Conservation (phyloP, 768 basidiomycete species). For the Krasilnikovozyma curviuscula region DNA sequence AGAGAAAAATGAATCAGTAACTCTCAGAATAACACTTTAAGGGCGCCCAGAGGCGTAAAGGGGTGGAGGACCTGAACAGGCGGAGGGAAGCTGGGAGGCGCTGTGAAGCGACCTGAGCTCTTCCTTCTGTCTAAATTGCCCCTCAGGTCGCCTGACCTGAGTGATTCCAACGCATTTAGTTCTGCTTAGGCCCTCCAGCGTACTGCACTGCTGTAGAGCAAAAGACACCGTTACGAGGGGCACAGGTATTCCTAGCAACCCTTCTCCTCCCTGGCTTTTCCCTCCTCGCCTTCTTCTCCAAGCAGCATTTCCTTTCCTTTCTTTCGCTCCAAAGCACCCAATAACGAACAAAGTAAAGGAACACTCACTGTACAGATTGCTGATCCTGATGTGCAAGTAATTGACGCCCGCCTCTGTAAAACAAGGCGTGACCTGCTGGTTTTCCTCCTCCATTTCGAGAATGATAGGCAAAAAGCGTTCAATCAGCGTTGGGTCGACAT, state of each 20-base stretch:
- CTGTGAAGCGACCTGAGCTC: no score
- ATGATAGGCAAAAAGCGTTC: constrained; percentile 85
- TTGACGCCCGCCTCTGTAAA: constrained; percentile 89
- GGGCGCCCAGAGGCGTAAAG: background rate
- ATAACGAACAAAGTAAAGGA: background rate
- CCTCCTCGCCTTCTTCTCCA: background rate
- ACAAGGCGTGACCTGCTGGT: constrained; percentile 86
- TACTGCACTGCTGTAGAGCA: no score
- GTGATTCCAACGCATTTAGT: no score
- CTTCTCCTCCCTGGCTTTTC: no score
- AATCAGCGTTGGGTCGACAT: constrained; percentile 70
- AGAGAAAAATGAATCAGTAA: no score
- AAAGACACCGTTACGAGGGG: no score
- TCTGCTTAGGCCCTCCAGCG: no score
- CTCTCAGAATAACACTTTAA: background rate
- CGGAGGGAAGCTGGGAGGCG: background rate
- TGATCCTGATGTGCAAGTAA: constrained; percentile 96
- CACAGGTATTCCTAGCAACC: no score
- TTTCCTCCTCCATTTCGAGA: constrained; percentile 92
- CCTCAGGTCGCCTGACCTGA: no score
- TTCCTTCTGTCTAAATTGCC: no score
- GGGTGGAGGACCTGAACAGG: background rate
- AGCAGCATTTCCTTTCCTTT: background rate
- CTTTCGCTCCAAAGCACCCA: background rate
- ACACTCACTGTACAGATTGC: constrained; percentile 78